Evolutionary conservation across 305 asterid genomes (phyloP).

Genomic region (Andrographis paniculata): DNA sequence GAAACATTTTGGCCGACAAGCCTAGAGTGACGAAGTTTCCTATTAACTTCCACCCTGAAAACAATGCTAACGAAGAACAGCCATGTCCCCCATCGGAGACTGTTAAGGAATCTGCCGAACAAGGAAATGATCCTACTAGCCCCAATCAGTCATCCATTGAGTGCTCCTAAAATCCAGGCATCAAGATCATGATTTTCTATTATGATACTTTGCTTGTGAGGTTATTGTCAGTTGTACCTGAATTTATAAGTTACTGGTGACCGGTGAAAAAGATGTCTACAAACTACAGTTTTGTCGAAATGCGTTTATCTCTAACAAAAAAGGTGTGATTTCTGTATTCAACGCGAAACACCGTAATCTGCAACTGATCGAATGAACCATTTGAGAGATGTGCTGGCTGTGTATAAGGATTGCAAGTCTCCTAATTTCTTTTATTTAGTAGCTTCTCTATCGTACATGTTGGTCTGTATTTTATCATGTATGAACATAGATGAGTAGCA

Average conservation of each 20-base stretch:
- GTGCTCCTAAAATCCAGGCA: neutral
- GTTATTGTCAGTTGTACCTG: neutral
- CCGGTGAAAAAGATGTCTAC: neutral
- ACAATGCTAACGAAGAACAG: constrained; percentile 23
- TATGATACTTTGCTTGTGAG: neutral
- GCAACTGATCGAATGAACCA: too few species aligned
- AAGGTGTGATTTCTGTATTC: too few species aligned
- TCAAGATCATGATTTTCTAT: neutral
- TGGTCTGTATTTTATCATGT: too few species aligned
- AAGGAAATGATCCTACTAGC: neutral
- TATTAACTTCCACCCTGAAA: constrained; percentile 55
- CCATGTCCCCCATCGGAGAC: neutral
- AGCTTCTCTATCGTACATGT: too few species aligned
- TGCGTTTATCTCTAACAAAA: too few species aligned
- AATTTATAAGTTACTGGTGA: neutral
- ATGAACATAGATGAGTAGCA: too few species aligned
- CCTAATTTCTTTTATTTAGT: too few species aligned
- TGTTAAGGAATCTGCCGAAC: neutral
- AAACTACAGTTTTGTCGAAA: too few species aligned
- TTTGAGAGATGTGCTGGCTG: too few species aligned
- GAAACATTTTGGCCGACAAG: constrained; percentile 62
- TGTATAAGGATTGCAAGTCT: too few species aligned
- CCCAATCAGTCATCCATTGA: neutral
- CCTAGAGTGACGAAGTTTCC: constrained; percentile 82
- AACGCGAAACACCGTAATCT: too few species aligned